Percentiles rank a stretch among this genome's conserved stretches.
These are phyloP conservation scores for Astrephomene gubernaculifera DNA, from an alignment of 139 green algal species.

Conservation along the genomic window DNA sequence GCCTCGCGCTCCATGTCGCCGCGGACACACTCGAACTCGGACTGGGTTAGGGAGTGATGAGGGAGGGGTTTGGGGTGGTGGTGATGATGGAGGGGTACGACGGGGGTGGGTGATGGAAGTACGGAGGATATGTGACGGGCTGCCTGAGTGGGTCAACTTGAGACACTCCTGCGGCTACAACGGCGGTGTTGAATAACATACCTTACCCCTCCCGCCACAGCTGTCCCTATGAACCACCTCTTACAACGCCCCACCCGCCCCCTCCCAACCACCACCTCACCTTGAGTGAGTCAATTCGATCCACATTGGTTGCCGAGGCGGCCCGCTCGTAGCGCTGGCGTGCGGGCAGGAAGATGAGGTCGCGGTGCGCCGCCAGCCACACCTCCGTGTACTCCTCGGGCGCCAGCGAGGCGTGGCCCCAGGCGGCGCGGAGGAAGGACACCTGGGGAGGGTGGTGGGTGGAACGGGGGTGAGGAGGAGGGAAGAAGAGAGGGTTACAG, in stretches of 20 bases:
- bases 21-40: conserved; percentile 69
- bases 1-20: conserved; percentile 85
- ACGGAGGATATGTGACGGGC: no score
- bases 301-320: conserved; percentile 62
- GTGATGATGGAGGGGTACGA: no score
- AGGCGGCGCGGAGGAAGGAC: conserved; percentile 39
- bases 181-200: no score
- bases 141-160: no score
- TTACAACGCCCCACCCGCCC: background rate
- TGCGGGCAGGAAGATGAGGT: conserved; percentile 80
- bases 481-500: background rate
- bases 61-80: background rate
- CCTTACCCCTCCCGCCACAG: background rate
- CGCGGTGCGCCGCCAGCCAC: conserved; percentile 56
- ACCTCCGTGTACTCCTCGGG: conserved; percentile 72
- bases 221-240: background rate
- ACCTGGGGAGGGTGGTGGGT: background rate
- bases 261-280: conserved; percentile 19
- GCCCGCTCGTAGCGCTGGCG: conserved; percentile 63
- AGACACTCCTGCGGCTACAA: no score
- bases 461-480: background rate
- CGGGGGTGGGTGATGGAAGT: no score
- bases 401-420: conserved; percentile 53
- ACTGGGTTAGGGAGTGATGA: conserved; percentile 37
- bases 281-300: conserved; percentile 69